A percentile compares a stretch with the other conserved stretches of the same genome.
Evolutionary conservation across 164 flowering plant genomes (phyloP).

Genomic region (Saururus chinensis): DNA sequence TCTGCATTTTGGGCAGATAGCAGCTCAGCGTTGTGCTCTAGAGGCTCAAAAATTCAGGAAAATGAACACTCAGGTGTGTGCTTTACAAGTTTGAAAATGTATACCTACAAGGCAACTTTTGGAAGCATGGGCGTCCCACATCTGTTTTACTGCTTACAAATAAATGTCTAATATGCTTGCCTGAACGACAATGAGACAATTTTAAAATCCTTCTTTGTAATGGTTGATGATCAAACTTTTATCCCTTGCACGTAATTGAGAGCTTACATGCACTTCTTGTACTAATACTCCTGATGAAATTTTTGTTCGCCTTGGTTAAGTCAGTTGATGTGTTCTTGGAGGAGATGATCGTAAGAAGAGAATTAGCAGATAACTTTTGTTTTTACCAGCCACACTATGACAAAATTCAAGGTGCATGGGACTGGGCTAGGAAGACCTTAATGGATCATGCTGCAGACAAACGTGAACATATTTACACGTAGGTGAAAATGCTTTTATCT

Average conservation of each 20-base stretch:
- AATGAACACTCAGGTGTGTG: slow-evolving; percentile 58
- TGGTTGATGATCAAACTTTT: no score
- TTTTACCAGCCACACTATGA: slow-evolving; percentile 84
- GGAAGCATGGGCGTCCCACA: background rate
- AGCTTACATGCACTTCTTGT: background rate
- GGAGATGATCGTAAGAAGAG: slow-evolving; percentile 87
- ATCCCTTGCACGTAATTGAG: no score
- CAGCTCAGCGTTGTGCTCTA: slow-evolving; percentile 86
- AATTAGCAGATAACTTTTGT: slow-evolving; percentile 95
- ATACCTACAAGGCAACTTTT: no score
- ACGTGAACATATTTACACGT: slow-evolving; percentile 85
- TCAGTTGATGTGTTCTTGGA: slow-evolving; percentile 82
- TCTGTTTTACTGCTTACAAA: background rate
- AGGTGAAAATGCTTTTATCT: slow-evolving; percentile 14
- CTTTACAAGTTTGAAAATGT: background rate
- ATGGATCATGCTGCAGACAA: slow-evolving; percentile 82
- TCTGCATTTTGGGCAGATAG: slow-evolving; percentile 92
- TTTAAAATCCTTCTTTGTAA: no score
- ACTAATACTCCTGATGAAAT: background rate
- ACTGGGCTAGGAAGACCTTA: slow-evolving; percentile 86
- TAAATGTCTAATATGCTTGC: background rate
- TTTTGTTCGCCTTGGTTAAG: slow-evolving; percentile 30
- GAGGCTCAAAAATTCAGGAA: slow-evolving; percentile 59
- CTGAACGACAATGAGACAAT: no score
- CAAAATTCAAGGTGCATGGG: slow-evolving; percentile 85